Evolutionary conservation across 768 basidiomycete genomes (phyloP).

Genomic region (Collybia mongolica): DNA sequence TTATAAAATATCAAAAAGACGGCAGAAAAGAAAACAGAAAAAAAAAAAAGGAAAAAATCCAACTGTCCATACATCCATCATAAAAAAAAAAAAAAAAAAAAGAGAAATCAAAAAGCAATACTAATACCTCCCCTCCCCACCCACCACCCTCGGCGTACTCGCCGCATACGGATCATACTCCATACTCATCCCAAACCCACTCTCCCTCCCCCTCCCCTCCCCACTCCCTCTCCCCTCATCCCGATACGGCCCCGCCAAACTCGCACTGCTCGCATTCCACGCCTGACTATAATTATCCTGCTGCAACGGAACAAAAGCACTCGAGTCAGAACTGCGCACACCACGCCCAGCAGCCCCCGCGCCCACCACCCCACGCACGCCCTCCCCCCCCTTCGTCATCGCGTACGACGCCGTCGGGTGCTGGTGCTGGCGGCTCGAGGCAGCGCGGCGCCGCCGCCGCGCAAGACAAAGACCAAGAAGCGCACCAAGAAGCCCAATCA

Average conservation of each 20-base stretch:
- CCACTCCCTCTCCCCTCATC: slow-evolving; percentile 20
- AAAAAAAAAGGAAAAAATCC: too few species aligned
- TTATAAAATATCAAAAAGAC: too few species aligned
- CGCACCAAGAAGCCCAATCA: slow-evolving; percentile 49
- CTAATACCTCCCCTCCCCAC: too few species aligned
- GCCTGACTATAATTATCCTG: slow-evolving; percentile 57
- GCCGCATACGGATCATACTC: slow-evolving; percentile 34
- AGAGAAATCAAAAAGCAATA: too few species aligned
- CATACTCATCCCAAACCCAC: slow-evolving; percentile 29
- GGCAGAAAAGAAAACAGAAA: too few species aligned
- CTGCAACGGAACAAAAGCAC: slow-evolving; percentile 70
- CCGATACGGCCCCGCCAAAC: slow-evolving; percentile 38
- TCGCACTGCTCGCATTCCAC: slow-evolving; percentile 56
- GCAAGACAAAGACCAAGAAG: too few species aligned
- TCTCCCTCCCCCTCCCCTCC: slow-evolving; percentile 11
- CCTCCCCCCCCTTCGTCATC: slow-evolving; percentile 16
- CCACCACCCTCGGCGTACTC: slow-evolving; percentile 15
- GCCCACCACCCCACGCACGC: slow-evolving; percentile 4
- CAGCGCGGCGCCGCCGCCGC: slow-evolving; percentile 48
- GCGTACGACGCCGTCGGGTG: slow-evolving; percentile 23
- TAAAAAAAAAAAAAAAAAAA: too few species aligned
- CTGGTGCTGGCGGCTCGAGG: slow-evolving; percentile 15
- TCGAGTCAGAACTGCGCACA: slow-evolving; percentile 57
- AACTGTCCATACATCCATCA: too few species aligned
- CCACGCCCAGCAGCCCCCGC: slow-evolving; percentile 26